Base-by-base conservation (phyloP, 2,329 filamentous ascomycete species). In the Ascochyta pisi region DNA sequence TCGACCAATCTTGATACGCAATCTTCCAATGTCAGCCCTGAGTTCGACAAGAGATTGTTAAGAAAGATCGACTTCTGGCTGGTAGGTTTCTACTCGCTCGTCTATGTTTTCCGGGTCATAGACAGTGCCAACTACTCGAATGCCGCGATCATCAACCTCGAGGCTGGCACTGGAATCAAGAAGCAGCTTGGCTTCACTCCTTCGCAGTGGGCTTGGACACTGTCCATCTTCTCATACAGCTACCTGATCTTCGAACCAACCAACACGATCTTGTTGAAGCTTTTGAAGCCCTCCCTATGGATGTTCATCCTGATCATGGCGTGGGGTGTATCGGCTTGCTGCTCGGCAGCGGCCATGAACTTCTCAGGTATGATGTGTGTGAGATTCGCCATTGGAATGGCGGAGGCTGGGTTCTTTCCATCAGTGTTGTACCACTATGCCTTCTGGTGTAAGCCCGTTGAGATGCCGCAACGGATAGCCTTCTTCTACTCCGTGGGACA, bases 401-500 rank as follows among this genome's bases (percentile, higher is more conserved):
- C 62, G 8, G 62, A 65, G 33, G 60, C 58, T 4, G 57, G 57
- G 4, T 60, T 60, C 53, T 60, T 60, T 33, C 62, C 60, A 1
- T 56, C 52, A 8, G 62, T 65, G 3, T 38, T 65, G 62, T 86
- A 81, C 63, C 83, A 80, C 39, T 82, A 81, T 4, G 79, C 82
- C 8, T 72, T 85, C 19, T 83, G 82, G 82, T 49, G 84, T 82
- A 65, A 65, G 38, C 60, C 62, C 22, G 31, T 42, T 23, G 62
- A 65, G 27, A 65, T 65, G 62, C 62, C 62, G 13, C 58, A 61
- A 33, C 60, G 60, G 15, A 65, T 65, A 27, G 60, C 62, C 1
- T 61, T 63, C 50, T 63, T 8, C 84, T 86, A 69, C 81, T 82
- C 38, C 81, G 83, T n/a, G 67, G 87, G 27, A 5, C 62, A 65